Conservation (phyloP, 192 early-diverging fungal genomes). For the Radiomyces spectabilis region DNA sequence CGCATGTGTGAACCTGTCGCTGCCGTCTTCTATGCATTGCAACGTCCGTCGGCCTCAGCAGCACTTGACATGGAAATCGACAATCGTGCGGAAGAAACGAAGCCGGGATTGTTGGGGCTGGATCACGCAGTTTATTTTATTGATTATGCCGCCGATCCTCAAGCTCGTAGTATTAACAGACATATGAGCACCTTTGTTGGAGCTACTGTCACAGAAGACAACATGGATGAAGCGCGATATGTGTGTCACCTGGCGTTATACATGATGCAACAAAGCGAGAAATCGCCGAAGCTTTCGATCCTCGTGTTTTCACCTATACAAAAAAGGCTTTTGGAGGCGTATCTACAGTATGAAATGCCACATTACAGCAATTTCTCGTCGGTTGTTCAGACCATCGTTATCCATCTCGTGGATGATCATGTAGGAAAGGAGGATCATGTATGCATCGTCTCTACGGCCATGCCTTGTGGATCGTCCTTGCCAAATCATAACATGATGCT, state of each 20-base stretch:
- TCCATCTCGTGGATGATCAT: neutral
- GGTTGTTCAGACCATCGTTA: neutral
- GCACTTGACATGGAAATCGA: too few relatives aligned
- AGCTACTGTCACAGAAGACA: neutral
- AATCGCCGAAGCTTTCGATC: neutral
- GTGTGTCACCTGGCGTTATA: slow-evolving; percentile 10
- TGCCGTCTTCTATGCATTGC: neutral
- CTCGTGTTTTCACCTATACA: neutral
- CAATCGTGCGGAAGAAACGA: too few relatives aligned
- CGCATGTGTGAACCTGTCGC: slow-evolving; percentile 7
- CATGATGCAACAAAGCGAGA: slow-evolving; percentile 2
- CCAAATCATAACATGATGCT: neutral
- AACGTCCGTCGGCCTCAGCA: neutral
- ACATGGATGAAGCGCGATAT: slow-evolving; percentile 2
- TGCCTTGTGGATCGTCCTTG: neutral
- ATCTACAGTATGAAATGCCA: neutral
- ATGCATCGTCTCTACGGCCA: slow-evolving; percentile 5
- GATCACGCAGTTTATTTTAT: too few relatives aligned
- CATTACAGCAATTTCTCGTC: neutral
- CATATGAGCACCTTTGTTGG: too few relatives aligned
- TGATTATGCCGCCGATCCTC: too few relatives aligned
- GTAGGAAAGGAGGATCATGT: slow-evolving; percentile 3
- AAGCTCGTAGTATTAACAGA: too few relatives aligned
- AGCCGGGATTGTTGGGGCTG: too few relatives aligned
- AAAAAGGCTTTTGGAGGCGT: slow-evolving; percentile 1